Evolutionary conservation across 352 stramenopile genomes (phyloP), one percentile per base, ranked within the genome.

Genomic region (Phytophthora megakarya): DNA sequence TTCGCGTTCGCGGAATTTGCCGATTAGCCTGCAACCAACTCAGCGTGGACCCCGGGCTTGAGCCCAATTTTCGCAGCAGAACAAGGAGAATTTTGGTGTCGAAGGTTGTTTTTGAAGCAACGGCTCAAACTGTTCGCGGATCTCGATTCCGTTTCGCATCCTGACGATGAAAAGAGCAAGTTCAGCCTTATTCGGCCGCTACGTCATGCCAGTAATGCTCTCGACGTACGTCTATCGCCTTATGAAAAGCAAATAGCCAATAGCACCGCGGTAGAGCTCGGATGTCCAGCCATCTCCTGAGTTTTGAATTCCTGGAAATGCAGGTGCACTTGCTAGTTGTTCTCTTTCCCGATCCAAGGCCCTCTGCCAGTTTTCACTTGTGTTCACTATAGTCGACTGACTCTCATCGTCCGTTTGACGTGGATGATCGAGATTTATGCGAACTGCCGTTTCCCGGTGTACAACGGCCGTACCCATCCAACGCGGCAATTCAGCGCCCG

Each of bases 351-450:
- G 51, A 65, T 65, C 65, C 10, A 25, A 38, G 18, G 35, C 33
- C 65, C 59, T 73, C 65, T 65, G 52, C 45, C 58, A 61, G 28
- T 46, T 57, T 48, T 45, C 40, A 61, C 63, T 62, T 48, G 26
- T 0, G 5, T 30, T 43, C 18, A 69, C 15, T 67, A 53, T 60
- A 16, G 5, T n/a, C 28, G 51, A 39, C 50, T 48, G 23, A 23
- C 48, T 28, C 18, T 22, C 25, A 54, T 69, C 62, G 67, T 72
- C 56, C 37, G 47, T 56, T 75, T 51, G 62, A 32, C n/a, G 62
- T 70, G 54, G n/a, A 65, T 70, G 61, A 37, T 70, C 61, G 43
- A 60, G 42, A 61, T 73, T 46, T 72, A 56, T 65, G 62, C 61
- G 66, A 75, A 52, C 40, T 47, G 44, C 50, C 61, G 54, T 52